Evolutionary conservation across 768 basidiomycete species (phyloP).

Genomic region (Mycena haematopus): DNA sequence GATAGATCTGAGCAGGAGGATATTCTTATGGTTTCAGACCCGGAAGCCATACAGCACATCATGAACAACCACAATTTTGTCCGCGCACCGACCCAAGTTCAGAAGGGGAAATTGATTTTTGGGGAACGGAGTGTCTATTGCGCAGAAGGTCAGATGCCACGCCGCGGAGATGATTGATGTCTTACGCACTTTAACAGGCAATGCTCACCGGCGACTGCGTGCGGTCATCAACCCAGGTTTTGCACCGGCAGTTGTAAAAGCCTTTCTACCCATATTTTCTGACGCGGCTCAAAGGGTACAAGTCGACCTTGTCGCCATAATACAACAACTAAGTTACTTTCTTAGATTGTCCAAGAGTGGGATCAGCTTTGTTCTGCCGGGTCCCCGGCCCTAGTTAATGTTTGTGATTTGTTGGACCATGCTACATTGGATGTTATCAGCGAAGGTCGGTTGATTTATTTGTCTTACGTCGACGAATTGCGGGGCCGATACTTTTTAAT

Average conservation of each 20-base stretch:
- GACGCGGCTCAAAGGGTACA: conserved; percentile 19
- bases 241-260: conserved; percentile 2
- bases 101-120: conserved; percentile 21
- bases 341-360: conserved; percentile 22
- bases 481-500: not conserved
- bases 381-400: conserved; percentile 10
- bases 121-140: conserved; percentile 23
- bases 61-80: conserved; percentile 19
- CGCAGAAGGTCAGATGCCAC: conserved; percentile 14
- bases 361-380: conserved; percentile 3
- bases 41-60: conserved; percentile 19
- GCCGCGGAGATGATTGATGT: not conserved
- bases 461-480: too few relatives aligned
- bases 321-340: not conserved
- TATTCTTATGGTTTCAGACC: conserved; percentile 23
- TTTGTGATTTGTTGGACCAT: conserved; percentile 25
- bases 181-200: conserved; percentile 4
- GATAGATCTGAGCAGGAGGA: conserved; percentile 8
- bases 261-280: conserved; percentile 17
- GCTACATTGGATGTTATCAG: conserved; percentile 27
- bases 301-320: not conserved
- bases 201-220: conserved; percentile 23
- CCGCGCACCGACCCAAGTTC: conserved; percentile 15
- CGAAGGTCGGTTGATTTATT: conserved; percentile 5
- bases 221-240: conserved; percentile 22